phyloP scores from a whole-genome alignment of 2,329 filamentous ascomycete genomes.

The Fusarium sublunatum region DNA sequence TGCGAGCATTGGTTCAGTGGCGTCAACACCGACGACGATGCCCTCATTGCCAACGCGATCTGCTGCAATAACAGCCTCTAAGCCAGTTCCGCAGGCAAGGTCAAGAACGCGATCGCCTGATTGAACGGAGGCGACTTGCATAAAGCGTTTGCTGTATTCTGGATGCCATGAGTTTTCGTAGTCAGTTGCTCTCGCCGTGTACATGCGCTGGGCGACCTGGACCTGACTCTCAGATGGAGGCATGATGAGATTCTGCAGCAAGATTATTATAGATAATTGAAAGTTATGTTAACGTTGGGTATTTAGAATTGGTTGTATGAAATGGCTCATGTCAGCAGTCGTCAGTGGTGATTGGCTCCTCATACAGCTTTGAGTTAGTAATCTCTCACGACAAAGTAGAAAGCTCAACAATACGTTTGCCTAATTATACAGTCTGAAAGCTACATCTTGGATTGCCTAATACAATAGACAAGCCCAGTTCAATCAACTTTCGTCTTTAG shows the following conservation, averaged over 20 bases:
- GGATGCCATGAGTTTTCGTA: constrained; percentile 53
- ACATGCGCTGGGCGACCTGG: constrained; percentile 46
- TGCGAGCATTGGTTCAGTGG: constrained; percentile 49
- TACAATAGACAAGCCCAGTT: not conserved
- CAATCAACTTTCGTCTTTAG: not conserved
- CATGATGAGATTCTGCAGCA: constrained; percentile 8
- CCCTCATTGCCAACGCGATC: constrained; percentile 43
- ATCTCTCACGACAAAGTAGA: too few species aligned
- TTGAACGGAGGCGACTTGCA: constrained; percentile 40
- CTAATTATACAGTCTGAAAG: too few species aligned
- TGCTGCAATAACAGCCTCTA: constrained; percentile 49
- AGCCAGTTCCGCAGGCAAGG: constrained; percentile 52
- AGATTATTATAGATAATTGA: too few species aligned
- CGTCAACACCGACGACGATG: constrained; percentile 49
- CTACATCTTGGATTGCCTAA: too few species aligned
- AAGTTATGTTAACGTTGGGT: too few species aligned
- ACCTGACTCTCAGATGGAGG: constrained; percentile 16
- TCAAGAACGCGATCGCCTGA: constrained; percentile 47
- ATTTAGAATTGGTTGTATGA: too few species aligned
- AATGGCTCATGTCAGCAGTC: too few species aligned
- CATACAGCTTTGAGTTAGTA: too few species aligned
- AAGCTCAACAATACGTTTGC: too few species aligned
- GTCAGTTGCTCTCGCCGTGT: constrained; percentile 45
- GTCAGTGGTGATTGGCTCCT: too few species aligned
- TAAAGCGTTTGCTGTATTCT: constrained; percentile 48